A percentile compares a stretch with the other conserved stretches of the same genome.
phyloP scores from a whole-genome alignment of 345 rosid genomes.

The Citrus medica region DNA sequence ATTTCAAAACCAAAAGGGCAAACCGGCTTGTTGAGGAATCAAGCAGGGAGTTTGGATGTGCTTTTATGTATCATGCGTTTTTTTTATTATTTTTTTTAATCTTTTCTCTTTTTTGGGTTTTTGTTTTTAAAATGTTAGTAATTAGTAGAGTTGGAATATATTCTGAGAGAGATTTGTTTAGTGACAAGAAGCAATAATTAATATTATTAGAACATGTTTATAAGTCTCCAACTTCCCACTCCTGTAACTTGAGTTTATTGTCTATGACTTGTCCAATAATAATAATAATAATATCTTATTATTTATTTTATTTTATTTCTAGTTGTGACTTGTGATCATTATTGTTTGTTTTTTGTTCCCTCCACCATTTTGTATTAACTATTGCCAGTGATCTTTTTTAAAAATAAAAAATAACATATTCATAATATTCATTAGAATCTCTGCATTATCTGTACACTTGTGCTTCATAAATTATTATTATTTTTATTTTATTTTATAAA shows the following conservation, averaged over 20 bases:
- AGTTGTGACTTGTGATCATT: not conserved
- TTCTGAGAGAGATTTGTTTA: conserved; percentile 17
- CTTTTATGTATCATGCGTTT: conserved; percentile 14
- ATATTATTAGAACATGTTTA: conserved; percentile 16
- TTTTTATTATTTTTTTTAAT: too few relatives aligned
- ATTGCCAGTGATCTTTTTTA: not conserved
- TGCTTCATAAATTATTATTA: not conserved
- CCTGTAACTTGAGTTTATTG: conserved; percentile 6
- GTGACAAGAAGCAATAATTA: conserved; percentile 12
- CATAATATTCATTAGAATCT: conserved; percentile 12
- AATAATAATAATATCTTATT: conserved; percentile 9
- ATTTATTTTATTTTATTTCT: not conserved
- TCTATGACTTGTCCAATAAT: conserved; percentile 18
- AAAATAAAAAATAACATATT: not conserved
- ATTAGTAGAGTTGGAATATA: not conserved
- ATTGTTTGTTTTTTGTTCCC: not conserved
- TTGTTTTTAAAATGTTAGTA: not conserved
- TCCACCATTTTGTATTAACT: not conserved
- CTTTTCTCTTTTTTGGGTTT: not conserved
- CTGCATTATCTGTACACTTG: not conserved
- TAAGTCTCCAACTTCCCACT: conserved; percentile 11
- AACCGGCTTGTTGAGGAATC: conserved; percentile 47
- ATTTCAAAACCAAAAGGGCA: conserved; percentile 20
- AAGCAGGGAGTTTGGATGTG: conserved; percentile 52
- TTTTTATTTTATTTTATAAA: not conserved